These are phyloP conservation scores for Artemisia tridentata DNA, from an alignment of 129 eudicot species.

Conservation along the genomic window DNA sequence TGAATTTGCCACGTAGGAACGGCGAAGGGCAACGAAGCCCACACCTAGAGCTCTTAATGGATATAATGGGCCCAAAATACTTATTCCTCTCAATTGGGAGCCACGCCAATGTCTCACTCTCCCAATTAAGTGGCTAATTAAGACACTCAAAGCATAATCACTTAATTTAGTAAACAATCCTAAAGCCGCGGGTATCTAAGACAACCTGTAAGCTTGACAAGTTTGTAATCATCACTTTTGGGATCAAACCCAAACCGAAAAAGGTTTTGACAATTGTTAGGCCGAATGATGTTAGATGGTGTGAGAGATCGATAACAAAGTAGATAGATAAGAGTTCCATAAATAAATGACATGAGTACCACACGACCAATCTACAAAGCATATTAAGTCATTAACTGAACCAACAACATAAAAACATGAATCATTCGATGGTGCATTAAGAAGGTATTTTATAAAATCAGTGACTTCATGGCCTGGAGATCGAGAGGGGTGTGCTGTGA, in stretches of 20 bases:
- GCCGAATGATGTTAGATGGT: background rate
- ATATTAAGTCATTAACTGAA: constrained; percentile 14
- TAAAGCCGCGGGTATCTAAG: background rate
- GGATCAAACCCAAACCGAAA: constrained; percentile 16
- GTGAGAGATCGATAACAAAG: background rate
- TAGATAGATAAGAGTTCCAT: constrained; percentile 11
- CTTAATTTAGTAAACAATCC: too few species aligned
- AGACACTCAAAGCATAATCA: too few species aligned
- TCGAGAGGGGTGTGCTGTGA: background rate
- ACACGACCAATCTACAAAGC: background rate
- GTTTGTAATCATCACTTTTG: constrained; percentile 13
- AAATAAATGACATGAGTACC: background rate
- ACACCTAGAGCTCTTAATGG: too few species aligned
- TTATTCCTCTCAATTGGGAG: too few species aligned
- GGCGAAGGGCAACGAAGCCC: too few species aligned
- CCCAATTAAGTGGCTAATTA: too few species aligned
- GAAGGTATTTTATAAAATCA: background rate
- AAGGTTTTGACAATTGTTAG: background rate
- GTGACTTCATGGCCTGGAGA: background rate
- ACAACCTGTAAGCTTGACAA: background rate
- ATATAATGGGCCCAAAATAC: too few species aligned
- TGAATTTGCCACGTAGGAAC: too few species aligned
- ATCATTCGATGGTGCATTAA: background rate
- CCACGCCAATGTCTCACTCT: too few species aligned
- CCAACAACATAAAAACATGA: background rate